phyloP scores from a whole-genome alignment of 2,329 filamentous ascomycete species.

The Metarhizium anisopliae region DNA sequence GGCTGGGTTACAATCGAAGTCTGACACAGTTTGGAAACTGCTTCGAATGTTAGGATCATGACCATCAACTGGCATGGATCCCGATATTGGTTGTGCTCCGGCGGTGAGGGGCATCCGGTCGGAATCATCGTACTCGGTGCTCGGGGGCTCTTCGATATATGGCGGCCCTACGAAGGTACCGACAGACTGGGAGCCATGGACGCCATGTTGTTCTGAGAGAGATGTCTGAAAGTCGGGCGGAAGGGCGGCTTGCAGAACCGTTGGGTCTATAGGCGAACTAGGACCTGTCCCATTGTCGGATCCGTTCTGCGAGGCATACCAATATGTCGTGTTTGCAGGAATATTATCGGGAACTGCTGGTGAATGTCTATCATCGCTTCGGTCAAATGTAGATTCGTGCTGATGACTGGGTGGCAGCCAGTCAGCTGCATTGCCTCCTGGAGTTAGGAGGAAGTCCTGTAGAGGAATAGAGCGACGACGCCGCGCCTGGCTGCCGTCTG shows the following conservation, averaged over 20 bases:
- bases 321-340: constrained; percentile 38
- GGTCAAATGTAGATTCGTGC: background rate
- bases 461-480: constrained; percentile 55
- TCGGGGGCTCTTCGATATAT: constrained; percentile 24
- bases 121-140: constrained; percentile 39
- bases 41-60: constrained; percentile 35
- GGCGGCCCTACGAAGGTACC: constrained; percentile 20
- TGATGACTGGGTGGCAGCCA: background rate
- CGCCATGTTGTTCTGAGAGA: constrained; percentile 11
- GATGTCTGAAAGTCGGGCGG: constrained; percentile 39
- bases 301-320: constrained; percentile 37
- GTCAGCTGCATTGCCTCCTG: constrained; percentile 2
- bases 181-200: constrained; percentile 17
- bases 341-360: constrained; percentile 11
- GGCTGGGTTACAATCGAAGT: constrained; percentile 46
- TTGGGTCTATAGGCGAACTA: constrained; percentile 43
- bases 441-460: constrained; percentile 42
- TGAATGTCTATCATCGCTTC: constrained; percentile 3
- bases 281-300: constrained; percentile 27
- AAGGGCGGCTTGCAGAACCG: constrained; percentile 44
- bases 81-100: constrained; percentile 46
- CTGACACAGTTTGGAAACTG: constrained; percentile 49
- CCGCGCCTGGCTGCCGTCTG: constrained; percentile 16
- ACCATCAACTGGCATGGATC: constrained; percentile 33
- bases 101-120: constrained; percentile 50